phyloP scores from a whole-genome alignment of 2,329 filamentous ascomycete species.

The Fusarium udum region DNA sequence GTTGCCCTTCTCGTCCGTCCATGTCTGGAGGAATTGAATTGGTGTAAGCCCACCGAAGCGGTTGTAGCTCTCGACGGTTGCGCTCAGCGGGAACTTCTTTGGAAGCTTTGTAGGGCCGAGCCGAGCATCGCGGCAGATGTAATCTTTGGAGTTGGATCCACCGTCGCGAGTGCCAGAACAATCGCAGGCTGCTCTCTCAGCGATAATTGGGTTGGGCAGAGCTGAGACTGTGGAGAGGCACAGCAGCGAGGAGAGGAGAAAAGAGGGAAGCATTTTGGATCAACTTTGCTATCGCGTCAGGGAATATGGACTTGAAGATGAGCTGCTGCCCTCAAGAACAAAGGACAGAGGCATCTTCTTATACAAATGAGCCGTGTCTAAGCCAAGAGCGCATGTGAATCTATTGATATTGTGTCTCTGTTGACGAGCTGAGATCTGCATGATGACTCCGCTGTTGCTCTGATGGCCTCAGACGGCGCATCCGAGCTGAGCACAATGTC shows the following conservation, averaged over 20 bases:
- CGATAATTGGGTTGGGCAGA: slow-evolving; percentile 5
- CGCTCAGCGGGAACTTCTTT: slow-evolving; percentile 47
- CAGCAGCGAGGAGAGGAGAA: slow-evolving; percentile 24
- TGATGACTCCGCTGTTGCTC: background rate
- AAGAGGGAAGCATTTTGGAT: slow-evolving; percentile 26
- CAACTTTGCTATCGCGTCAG: background rate
- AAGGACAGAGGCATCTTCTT: background rate
- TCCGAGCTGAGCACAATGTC: slow-evolving; percentile 14
- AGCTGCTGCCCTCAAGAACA: background rate
- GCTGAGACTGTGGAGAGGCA: slow-evolving; percentile 30
- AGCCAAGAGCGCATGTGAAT: background rate
- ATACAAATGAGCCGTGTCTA: background rate
- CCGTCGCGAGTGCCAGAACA: slow-evolving; percentile 38
- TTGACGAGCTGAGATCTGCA: slow-evolving; percentile 5
- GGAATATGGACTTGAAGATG: too few relatives aligned
- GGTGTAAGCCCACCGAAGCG: slow-evolving; percentile 54
- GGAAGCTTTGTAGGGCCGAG: slow-evolving; percentile 51
- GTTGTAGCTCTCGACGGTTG: slow-evolving; percentile 46
- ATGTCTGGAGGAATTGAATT: slow-evolving; percentile 51
- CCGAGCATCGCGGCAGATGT: slow-evolving; percentile 50
- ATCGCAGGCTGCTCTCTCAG: slow-evolving; percentile 25
- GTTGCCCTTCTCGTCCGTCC: slow-evolving; percentile 42
- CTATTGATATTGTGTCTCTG: background rate
- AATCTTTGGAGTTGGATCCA: slow-evolving; percentile 25
- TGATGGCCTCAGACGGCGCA: background rate